Conservation (phyloP, 2,329 filamentous ascomycete species). For the Talaromyces marneffei region DNA sequence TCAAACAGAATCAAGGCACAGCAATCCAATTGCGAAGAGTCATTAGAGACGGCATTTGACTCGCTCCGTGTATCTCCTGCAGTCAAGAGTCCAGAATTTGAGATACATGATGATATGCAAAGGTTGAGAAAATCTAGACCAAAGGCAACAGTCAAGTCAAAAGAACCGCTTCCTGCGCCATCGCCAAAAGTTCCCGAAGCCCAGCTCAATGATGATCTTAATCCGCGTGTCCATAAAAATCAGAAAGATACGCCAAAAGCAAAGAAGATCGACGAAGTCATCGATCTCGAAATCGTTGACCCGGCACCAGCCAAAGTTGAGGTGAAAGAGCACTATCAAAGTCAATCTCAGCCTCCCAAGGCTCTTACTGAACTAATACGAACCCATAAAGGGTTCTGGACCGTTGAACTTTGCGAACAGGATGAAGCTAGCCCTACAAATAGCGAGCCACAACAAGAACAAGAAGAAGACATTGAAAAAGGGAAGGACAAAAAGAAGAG, state of each 20-base stretch:
- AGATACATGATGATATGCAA: neutral
- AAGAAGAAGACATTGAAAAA: constrained; percentile 8
- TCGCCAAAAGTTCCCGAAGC: neutral
- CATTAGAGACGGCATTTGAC: constrained; percentile 20
- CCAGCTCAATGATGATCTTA: neutral
- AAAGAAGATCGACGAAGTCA: neutral
- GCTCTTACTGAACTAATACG: constrained; percentile 20
- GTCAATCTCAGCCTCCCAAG: neutral
- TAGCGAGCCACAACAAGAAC: constrained; percentile 6
- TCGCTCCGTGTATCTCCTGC: constrained; percentile 18
- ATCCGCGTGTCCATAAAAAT: neutral
- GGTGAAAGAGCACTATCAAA: neutral
- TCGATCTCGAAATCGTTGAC: neutral
- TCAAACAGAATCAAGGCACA: constrained; percentile 3
- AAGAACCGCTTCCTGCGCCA: neutral
- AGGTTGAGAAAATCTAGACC: neutral
- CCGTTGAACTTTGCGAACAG: constrained; percentile 14
- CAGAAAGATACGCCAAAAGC: neutral
- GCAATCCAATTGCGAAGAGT: neutral
- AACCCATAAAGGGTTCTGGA: constrained; percentile 23
- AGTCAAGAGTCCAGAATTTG: neutral
- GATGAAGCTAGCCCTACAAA: constrained; percentile 13
- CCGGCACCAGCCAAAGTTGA: neutral
- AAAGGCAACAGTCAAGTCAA: neutral
- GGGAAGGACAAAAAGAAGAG: constrained; percentile 23